Base-by-base conservation (phyloP, 2,329 filamentous ascomycete genomes). In the Ploettnerulaceae sp. region DNA sequence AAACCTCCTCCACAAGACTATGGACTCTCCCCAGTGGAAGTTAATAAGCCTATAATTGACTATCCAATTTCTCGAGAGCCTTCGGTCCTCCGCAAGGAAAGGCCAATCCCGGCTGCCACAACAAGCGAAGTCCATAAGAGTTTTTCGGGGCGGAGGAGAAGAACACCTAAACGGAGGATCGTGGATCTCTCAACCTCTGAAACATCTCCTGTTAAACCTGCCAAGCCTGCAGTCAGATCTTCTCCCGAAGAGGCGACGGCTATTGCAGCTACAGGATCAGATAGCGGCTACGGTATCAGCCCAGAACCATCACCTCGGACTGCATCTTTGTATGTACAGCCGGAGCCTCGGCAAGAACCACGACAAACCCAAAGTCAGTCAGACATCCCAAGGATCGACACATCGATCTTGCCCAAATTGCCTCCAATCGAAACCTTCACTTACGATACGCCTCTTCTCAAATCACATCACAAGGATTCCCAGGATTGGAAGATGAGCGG, bases 401-500 rank as follows among this genome's bases (percentile, higher is more conserved):
- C 61, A 15, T 55, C 58, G 18, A 52, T 52, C 20, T 52, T 58
- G 2, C 58, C 62, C 32, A 55, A 51, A 20, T 38, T 63, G 18
- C 50, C 60, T 24, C 58, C 61, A 4, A 55, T 60, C 12, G 59
- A 64, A 29, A 52, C 56, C 3, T 32, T 57, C n/a, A 41, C 51
- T 7, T 57, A 57, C 22, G 52, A 61, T 7, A 31, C 56, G 8
- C 49, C 58, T 12, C 38, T 55, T 14, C 42, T 56, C 14, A 61
- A 57, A 40, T 9, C 51, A 11, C 52, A 54, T 5, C 50, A 47
- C 8, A 44, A 40, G 50, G 62, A 61, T 50, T 55, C 69, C 4
- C 69, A 73, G 35, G 75, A 84, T 48, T 87, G 82, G 77, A 80
- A 81, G 49, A 69, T 79, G 33, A 78, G 79, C 48, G 84, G 85